These are phyloP conservation scores for Usnea hakonensis DNA, from an alignment of 495 filamentous ascomycete species.

Conservation along the genomic window DNA sequence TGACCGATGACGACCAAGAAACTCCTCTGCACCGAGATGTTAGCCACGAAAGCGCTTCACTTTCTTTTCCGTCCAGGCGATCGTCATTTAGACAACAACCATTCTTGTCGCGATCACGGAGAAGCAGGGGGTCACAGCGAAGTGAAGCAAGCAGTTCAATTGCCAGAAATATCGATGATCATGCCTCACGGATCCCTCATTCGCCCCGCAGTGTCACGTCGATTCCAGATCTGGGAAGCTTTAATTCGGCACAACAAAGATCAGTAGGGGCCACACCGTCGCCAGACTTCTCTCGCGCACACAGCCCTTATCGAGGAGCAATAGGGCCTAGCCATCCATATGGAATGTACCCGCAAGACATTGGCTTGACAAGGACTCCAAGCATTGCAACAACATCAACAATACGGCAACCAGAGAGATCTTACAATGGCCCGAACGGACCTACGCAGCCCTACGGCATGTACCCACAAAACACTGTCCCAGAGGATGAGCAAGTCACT, in stretches of 20 bases:
- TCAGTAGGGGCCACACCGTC: constrained; percentile 23
- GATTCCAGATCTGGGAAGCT: constrained; percentile 16
- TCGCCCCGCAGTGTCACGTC: constrained; percentile 20
- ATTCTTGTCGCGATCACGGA: constrained; percentile 31
- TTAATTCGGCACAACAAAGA: constrained; percentile 6
- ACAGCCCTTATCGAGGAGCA: constrained; percentile 48
- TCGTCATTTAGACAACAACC: constrained; percentile 26
- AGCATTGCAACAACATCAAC: constrained; percentile 60
- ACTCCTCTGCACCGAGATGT: constrained; percentile 1
- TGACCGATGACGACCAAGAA: constrained; percentile 18
- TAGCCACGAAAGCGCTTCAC: constrained; percentile 17
- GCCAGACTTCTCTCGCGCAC: constrained; percentile 31
- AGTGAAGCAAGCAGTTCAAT: constrained; percentile 33
- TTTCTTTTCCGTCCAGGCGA: constrained; percentile 30
- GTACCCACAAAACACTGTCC: constrained; percentile 68
- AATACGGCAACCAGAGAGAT: constrained; percentile 47
- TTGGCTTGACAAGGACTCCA: constrained; percentile 50
- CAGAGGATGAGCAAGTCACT: constrained; percentile 41
- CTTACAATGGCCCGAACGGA: constrained; percentile 54
- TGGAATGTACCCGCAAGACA: constrained; percentile 45
- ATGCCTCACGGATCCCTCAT: constrained; percentile 38
- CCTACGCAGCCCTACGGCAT: constrained; percentile 83
- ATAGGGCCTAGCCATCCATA: constrained; percentile 51
- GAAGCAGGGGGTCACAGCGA: constrained; percentile 34
- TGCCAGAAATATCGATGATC: constrained; percentile 36